These are phyloP conservation scores for Aspergillus udagawae DNA, from an alignment of 2,329 filamentous ascomycete species.

Conservation along the genomic window DNA sequence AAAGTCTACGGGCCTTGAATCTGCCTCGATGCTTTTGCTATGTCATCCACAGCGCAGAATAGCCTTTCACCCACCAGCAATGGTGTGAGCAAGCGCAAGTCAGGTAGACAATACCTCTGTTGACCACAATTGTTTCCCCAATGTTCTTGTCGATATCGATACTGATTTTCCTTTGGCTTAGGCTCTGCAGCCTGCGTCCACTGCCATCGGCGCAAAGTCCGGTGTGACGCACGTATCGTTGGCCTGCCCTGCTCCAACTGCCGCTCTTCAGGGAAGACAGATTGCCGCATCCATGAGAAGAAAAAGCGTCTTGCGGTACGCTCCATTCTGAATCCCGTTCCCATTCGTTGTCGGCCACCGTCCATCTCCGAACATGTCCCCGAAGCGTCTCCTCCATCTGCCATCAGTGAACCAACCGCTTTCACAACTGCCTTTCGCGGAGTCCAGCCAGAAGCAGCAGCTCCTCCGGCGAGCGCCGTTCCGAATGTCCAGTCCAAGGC, in stretches of 20 bases:
- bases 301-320: conserved; percentile 44
- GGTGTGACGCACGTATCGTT: conserved; percentile 47
- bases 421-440: conserved; percentile 26
- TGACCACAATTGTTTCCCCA: not conserved
- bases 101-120: conserved; percentile 22
- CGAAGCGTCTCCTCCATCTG: conserved; percentile 18
- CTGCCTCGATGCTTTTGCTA: conserved; percentile 26
- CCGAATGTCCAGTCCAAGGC: conserved; percentile 5
- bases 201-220: conserved; percentile 51
- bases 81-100: conserved; percentile 38
- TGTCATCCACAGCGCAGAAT: conserved; percentile 36
- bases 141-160: not conserved
- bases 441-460: conserved; percentile 16
- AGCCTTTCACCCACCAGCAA: conserved; percentile 28
- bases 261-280: conserved; percentile 36
- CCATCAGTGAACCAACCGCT: conserved; percentile 18
- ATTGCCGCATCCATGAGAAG: conserved; percentile 50
- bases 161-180: conserved; percentile 14
- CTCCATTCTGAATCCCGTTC: conserved; percentile 42
- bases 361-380: conserved; percentile 20
- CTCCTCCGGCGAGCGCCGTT: conserved; percentile 12
- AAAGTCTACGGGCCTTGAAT: conserved; percentile 14
- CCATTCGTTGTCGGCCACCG: conserved; percentile 43
- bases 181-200: conserved; percentile 45
- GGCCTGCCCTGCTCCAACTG: conserved; percentile 50